Evolutionary conservation across 2,329 filamentous ascomycete species (phyloP).

Genomic region (Polychaeton citri): DNA sequence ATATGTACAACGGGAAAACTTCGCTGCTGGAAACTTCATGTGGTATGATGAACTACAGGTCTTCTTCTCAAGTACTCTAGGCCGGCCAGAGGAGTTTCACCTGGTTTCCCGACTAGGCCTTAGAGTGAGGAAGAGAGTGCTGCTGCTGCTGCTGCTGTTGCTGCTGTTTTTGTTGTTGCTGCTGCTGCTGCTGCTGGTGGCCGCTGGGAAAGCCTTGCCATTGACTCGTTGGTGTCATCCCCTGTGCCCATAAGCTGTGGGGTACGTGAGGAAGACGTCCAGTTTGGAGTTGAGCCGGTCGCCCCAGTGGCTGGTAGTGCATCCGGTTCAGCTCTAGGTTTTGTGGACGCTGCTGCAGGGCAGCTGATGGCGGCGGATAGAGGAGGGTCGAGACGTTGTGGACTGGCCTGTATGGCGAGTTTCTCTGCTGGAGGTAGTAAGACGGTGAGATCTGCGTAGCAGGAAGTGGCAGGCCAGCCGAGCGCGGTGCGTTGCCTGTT

Average conservation of each 20-base stretch:
- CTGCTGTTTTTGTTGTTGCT: too few relatives aligned
- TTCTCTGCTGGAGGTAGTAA: conserved; percentile 72
- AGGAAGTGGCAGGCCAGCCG: conserved; percentile 33
- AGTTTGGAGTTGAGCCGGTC: conserved; percentile 29
- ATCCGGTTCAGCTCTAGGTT: conserved; percentile 34
- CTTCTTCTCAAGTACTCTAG: too few relatives aligned
- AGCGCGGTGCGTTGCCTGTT: conserved; percentile 47
- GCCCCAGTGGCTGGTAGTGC: conserved; percentile 37
- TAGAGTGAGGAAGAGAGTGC: too few relatives aligned
- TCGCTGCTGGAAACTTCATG: too few relatives aligned
- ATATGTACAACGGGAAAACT: too few relatives aligned
- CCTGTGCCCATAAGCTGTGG: conserved; percentile 23
- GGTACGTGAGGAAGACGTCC: conserved; percentile 30
- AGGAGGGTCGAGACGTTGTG: conserved; percentile 82
- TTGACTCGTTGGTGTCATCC: conserved; percentile 18
- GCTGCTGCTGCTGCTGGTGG: too few relatives aligned
- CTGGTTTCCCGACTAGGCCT: too few relatives aligned
- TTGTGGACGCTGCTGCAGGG: conserved; percentile 46
- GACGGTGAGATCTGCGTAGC: conserved; percentile 66
- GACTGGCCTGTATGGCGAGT: conserved; percentile 85
- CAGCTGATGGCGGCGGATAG: conserved; percentile 69
- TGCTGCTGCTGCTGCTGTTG: too few relatives aligned
- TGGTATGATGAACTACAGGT: too few relatives aligned
- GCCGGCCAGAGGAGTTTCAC: too few relatives aligned
- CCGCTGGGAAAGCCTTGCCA: conserved; percentile 14